These are phyloP conservation scores for Phanerochaete sordida DNA, from an alignment of 768 basidiomycete genomes.

Conservation along the genomic window DNA sequence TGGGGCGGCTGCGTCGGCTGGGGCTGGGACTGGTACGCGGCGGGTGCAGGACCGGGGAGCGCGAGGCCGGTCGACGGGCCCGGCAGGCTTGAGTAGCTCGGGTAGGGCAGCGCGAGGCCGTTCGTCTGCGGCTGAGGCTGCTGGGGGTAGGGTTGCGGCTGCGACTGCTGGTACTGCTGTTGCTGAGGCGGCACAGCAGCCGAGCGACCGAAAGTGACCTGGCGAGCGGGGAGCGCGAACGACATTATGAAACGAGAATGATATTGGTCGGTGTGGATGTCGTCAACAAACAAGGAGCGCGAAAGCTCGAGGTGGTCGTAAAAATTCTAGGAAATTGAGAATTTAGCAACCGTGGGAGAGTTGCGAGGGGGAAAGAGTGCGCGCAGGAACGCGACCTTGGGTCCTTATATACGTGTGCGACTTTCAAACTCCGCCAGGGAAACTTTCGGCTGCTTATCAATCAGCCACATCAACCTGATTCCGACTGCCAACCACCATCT, in stretches of 20 bases:
- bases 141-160: conserved; percentile 36
- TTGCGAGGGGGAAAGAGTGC: conserved; percentile 6
- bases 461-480: conserved; percentile 14
- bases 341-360: conserved; percentile 15
- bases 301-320: neutral
- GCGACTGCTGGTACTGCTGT: conserved; percentile 41
- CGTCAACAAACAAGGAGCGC: neutral
- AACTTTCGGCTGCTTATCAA: conserved; percentile 12
- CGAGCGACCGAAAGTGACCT: conserved; percentile 72
- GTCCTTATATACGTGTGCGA: conserved; percentile 10
- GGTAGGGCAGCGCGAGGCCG: conserved; percentile 54
- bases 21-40: conserved; percentile 33
- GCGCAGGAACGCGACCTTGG: neutral
- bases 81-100: conserved; percentile 41
- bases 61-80: conserved; percentile 39
- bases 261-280: neutral
- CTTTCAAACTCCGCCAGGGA: conserved; percentile 15
- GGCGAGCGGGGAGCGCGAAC: conserved; percentile 73
- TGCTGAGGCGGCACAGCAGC: conserved; percentile 32
- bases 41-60: conserved; percentile 51
- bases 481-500: conserved; percentile 12
- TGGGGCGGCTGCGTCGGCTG: conserved; percentile 13
- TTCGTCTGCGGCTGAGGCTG: conserved; percentile 38
- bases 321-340: conserved; percentile 3
- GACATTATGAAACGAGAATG: conserved; percentile 33